Evolutionary conservation across 805 yeast genomes (phyloP).

Genomic region (Kodamaea lidongshanica): DNA sequence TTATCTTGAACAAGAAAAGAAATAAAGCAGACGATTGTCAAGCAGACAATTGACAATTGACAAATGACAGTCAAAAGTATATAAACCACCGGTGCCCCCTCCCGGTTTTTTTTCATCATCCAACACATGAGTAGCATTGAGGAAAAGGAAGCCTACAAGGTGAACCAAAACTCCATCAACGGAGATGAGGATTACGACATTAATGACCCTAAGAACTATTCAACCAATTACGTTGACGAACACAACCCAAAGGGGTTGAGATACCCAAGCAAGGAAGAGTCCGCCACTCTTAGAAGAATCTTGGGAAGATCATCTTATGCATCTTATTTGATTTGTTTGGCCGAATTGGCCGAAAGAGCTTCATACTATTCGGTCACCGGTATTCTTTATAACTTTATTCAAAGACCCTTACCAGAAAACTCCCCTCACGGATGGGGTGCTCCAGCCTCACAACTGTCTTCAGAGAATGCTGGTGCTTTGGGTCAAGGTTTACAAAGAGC

Average conservation of each 20-base stretch:
- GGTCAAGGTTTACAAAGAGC: constrained; percentile 41
- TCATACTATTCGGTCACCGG: constrained; percentile 45
- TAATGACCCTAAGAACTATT: constrained; percentile 15
- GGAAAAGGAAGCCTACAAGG: constrained; percentile 4
- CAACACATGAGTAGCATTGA: too few relatives aligned
- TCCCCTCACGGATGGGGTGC: constrained; percentile 43
- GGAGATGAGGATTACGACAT: constrained; percentile 10
- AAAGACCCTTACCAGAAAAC: constrained; percentile 46
- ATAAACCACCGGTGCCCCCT: too few relatives aligned
- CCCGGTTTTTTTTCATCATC: too few relatives aligned
- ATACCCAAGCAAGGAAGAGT: constrained; percentile 25
- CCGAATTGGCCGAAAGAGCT: constrained; percentile 51
- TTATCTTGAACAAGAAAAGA: not conserved
- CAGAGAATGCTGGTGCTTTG: constrained; percentile 46
- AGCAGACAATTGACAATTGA: too few relatives aligned
- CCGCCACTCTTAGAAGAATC: constrained; percentile 24
- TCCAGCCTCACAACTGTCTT: constrained; percentile 18
- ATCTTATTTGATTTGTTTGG: constrained; percentile 42
- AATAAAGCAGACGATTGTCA: not conserved
- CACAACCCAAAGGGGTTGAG: constrained; percentile 34
- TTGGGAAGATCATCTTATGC: constrained; percentile 45
- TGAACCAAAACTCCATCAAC: constrained; percentile 1
- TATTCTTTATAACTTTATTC: constrained; percentile 43
- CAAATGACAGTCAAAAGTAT: too few relatives aligned
- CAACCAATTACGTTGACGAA: constrained; percentile 24